These are phyloP conservation scores for Myriosclerotinia curreyana DNA, from an alignment of 2,329 filamentous ascomycete genomes.

Conservation along the genomic window DNA sequence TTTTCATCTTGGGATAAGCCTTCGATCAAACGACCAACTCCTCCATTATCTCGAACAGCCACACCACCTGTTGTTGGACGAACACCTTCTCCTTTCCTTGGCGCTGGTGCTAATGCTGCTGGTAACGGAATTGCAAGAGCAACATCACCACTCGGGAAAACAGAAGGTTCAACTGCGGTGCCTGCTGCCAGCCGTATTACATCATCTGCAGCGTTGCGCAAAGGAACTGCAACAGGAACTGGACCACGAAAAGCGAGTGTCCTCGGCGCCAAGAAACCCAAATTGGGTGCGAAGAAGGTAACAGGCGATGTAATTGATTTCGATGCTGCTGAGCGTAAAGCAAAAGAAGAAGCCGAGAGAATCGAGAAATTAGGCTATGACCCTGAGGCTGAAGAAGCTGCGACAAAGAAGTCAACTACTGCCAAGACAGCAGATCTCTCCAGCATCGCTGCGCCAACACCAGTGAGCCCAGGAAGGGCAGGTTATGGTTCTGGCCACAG, in stretches of 20 bases:
- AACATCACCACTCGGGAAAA: slow-evolving; percentile 74
- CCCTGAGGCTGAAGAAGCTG: slow-evolving; percentile 71
- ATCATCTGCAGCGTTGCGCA: slow-evolving; percentile 78
- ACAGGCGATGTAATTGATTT: slow-evolving; percentile 82
- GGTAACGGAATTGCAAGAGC: slow-evolving; percentile 73
- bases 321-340: slow-evolving; percentile 94
- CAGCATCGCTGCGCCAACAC: slow-evolving; percentile 68
- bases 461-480: slow-evolving; percentile 62
- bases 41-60: slow-evolving; percentile 82
- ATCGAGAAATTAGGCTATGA: slow-evolving; percentile 96
- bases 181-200: slow-evolving; percentile 69
- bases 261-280: slow-evolving; percentile 81
- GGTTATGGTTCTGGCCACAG: slow-evolving; percentile 61
- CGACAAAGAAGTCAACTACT: slow-evolving; percentile 44
- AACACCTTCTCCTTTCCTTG: slow-evolving; percentile 87
- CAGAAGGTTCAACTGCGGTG: slow-evolving; percentile 50
- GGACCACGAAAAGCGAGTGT: slow-evolving; percentile 79
- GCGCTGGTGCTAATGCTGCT: slow-evolving; percentile 60
- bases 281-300: slow-evolving; percentile 92
- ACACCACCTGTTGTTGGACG: slow-evolving; percentile 80
- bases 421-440: slow-evolving; percentile 48
- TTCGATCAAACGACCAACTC: slow-evolving; percentile 91
- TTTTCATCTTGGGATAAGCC: slow-evolving; percentile 99
- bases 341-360: slow-evolving; percentile 93
- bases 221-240: slow-evolving; percentile 57